Percentiles rank a stretch among this genome's conserved stretches.
Conservation (phyloP, 805 yeast species). For the Cyberlindnera nakhonratchasimensis region DNA sequence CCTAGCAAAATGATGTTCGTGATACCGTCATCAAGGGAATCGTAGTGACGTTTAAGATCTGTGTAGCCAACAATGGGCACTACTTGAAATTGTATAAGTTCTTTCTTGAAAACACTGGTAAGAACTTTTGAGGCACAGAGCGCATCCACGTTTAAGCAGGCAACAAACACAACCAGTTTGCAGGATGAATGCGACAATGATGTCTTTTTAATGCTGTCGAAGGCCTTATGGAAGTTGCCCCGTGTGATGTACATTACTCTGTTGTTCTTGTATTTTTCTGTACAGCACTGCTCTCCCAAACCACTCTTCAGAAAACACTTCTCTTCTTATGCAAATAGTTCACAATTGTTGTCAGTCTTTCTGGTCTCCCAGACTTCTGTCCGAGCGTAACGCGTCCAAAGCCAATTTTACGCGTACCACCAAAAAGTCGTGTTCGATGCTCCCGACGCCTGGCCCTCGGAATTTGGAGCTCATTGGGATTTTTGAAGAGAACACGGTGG, state of each 20-base stretch:
- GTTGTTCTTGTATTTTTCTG: background rate
- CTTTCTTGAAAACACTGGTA: slow-evolving; percentile 66
- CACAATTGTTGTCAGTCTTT: no score
- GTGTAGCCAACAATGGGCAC: slow-evolving; percentile 91
- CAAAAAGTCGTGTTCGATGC: background rate
- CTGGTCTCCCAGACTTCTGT: background rate
- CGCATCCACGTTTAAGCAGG: slow-evolving; percentile 89
- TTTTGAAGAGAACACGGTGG: slow-evolving; percentile 2
- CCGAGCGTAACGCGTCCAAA: background rate
- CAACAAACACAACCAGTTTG: slow-evolving; percentile 71
- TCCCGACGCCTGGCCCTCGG: background rate
- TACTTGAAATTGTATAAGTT: slow-evolving; percentile 80
- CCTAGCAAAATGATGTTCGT: slow-evolving; percentile 78
- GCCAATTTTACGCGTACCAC: slow-evolving; percentile 1
- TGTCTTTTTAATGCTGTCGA: slow-evolving; percentile 62
- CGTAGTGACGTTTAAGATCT: slow-evolving; percentile 65
- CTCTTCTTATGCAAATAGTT: background rate
- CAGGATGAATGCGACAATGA: slow-evolving; percentile 92
- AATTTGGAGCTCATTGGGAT: background rate
- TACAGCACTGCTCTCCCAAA: background rate
- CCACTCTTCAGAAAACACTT: background rate
- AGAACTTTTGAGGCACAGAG: slow-evolving; percentile 83
- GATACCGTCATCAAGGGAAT: slow-evolving; percentile 67
- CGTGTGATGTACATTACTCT: slow-evolving; percentile 69
- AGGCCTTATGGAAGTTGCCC: slow-evolving; percentile 60